Percentiles rank a stretch among this genome's conserved stretches.
These are phyloP conservation scores for Caloboletus inedulis DNA, from an alignment of 1,284 basidiomycete genomes.

Conservation along the genomic window DNA sequence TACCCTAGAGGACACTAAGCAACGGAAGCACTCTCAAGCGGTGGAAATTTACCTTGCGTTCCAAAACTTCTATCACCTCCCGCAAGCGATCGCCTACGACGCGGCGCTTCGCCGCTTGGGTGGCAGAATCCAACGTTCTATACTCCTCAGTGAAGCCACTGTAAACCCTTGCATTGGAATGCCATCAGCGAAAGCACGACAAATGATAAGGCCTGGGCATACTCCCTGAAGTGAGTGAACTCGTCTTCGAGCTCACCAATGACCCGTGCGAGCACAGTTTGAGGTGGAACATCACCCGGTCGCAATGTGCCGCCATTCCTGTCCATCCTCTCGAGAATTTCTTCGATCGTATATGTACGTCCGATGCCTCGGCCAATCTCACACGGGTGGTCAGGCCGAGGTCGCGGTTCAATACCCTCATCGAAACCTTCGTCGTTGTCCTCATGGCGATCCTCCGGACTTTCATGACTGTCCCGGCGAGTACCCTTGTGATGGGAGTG, in stretches of 20 bases:
- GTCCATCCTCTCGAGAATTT: constrained; percentile 29
- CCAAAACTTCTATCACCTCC: constrained; percentile 86
- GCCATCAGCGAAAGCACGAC: constrained; percentile 10
- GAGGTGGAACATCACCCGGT: constrained; percentile 56
- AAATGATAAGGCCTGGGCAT: constrained; percentile 23
- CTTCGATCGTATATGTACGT: constrained; percentile 21
- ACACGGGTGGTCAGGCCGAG: constrained; percentile 1
- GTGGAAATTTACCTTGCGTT: constrained; percentile 64
- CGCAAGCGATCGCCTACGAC: constrained; percentile 80
- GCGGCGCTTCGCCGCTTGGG: constrained; percentile 75
- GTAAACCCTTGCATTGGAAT: constrained; percentile 63
- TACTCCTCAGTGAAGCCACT: constrained; percentile 87
- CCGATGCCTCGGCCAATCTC: not conserved
- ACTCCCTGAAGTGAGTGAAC: constrained; percentile 88
- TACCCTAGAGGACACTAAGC: constrained; percentile 53
- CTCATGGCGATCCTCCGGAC: not conserved
- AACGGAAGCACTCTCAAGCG: not conserved
- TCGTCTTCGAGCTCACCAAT: constrained; percentile 86
- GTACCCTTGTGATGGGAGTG: not conserved
- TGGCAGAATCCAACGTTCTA: constrained; percentile 78
- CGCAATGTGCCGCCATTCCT: constrained; percentile 25
- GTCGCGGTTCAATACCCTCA: constrained; percentile 7
- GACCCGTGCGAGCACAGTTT: constrained; percentile 78
- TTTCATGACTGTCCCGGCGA: not conserved
- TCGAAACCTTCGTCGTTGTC: constrained; percentile 21